Conservation (phyloP, 345 rosid species). For the Eucalyptus pauciflora region DNA sequence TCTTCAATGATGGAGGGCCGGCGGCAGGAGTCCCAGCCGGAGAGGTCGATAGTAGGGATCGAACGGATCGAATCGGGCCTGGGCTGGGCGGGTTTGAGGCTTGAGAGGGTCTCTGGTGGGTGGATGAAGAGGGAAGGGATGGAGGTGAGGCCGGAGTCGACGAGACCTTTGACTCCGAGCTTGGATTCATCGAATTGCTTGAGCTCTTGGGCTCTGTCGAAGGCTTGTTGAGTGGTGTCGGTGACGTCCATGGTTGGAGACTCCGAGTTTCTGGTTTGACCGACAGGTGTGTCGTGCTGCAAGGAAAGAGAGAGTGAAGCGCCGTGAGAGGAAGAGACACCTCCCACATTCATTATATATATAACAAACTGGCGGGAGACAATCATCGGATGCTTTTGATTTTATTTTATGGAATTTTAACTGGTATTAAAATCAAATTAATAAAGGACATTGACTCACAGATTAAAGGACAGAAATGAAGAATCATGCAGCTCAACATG, state of each 20-base stretch:
- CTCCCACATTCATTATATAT: neutral
- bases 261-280: neutral
- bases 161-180: constrained; percentile 34
- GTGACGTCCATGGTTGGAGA: neutral
- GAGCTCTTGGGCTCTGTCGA: constrained; percentile 15
- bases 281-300: neutral
- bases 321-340: neutral
- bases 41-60: constrained; percentile 34
- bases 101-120: constrained; percentile 1
- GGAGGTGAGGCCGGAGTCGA: constrained; percentile 29
- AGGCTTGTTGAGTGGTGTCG: neutral
- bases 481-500: no score
- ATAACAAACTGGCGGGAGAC: neutral
- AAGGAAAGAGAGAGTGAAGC: neutral
- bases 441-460: no score
- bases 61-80: neutral
- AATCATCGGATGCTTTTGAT: neutral
- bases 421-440: neutral
- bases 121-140: neutral
- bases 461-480: no score
- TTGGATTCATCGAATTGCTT: constrained; percentile 30
- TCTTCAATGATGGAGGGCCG: constrained; percentile 16
- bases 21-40: constrained; percentile 9
- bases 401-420: neutral
- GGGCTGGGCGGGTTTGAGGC: neutral